Base-by-base conservation (phyloP, 805 yeast species). In the Saccharomycopsis sp. region DNA sequence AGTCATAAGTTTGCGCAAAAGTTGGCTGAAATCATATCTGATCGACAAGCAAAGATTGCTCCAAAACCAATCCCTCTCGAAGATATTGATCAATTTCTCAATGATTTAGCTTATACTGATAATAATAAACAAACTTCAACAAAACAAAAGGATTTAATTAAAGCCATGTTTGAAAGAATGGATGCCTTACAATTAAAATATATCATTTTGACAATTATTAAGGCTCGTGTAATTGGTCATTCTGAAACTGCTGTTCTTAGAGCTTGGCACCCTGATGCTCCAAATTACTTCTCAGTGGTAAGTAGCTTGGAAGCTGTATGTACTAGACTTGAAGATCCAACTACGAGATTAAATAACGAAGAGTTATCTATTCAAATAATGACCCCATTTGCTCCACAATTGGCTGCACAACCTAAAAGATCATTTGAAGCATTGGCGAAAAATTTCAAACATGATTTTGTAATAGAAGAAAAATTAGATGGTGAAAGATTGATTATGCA, bases 401-500 rank as follows among this genome's bases (percentile, higher is more conserved):
- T 83, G 17, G 80, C 95, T 0, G 68, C 73, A 28, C 80, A 77
- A 49, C 65, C 79, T 1, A 65, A 66, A 24, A 62, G 66, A 3
- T 64, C 73, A 13, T 78, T 81, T 56, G 70, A 67, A 2, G 64
- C 68, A 2, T 60, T 83, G 17, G 74, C 79, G n/a, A 55, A 60
- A 5, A 64, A 60, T 20, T 65, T 84, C 56, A n/a, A 27, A 3
- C 38, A 41, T 5, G 65, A 69, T 21, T 86, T 87, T 55, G 72
- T 70, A 42, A 76, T 90, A 7, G 97, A 90, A 56, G 97, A 90
- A 59, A 90, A 90, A 58, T 72, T 88, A 64, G 97, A 90, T 61
- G 98, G 97, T 2, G 97, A 90, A 60, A 65, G 98, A 53, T 77
- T 86, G 54, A 80, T 85, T 43, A 53, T 88, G 38, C 98, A 90